phyloP scores from a whole-genome alignment of 768 basidiomycete species.

The Suillus subluteus region DNA sequence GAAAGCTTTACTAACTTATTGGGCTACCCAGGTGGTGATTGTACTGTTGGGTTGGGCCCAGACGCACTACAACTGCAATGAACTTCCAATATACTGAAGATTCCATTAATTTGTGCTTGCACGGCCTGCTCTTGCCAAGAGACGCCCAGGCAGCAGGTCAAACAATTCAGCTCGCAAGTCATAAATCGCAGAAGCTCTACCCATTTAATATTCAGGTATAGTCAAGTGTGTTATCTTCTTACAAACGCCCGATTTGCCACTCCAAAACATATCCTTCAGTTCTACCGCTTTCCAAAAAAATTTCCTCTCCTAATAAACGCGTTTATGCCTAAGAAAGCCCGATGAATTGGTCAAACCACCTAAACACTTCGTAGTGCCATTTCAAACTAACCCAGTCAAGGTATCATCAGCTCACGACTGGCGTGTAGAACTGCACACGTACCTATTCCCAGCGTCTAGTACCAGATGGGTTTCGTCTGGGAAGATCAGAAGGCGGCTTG shows the following conservation, averaged over 20 bases:
- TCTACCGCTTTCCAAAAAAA: background rate
- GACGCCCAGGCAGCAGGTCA: background rate
- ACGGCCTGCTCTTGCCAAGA: background rate
- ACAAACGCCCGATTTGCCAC: background rate
- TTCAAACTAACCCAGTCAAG: slow-evolving; percentile 58
- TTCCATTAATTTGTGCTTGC: background rate
- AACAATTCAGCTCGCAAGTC: background rate
- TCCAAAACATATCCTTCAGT: background rate
- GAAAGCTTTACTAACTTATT: too few species aligned
- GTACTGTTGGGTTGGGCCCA: background rate
- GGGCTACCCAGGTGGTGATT: too few species aligned
- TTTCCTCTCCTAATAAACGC: too few species aligned
- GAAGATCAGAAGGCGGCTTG: slow-evolving; percentile 81
- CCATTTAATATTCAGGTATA: background rate
- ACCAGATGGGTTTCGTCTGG: slow-evolving; percentile 96
- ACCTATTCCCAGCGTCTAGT: slow-evolving; percentile 77
- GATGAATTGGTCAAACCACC: slow-evolving; percentile 80
- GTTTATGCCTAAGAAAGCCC: slow-evolving; percentile 31
- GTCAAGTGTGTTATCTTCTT: background rate
- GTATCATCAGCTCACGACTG: background rate
- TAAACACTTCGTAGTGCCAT: slow-evolving; percentile 95
- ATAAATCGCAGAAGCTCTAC: background rate
- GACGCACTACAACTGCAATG: background rate
- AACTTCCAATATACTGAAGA: background rate
- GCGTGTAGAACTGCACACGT: slow-evolving; percentile 16